Evolutionary conservation across 257 asterid genomes (phyloP), one percentile per base, ranked within the genome.

Genomic region (Gentiana dahurica): DNA sequence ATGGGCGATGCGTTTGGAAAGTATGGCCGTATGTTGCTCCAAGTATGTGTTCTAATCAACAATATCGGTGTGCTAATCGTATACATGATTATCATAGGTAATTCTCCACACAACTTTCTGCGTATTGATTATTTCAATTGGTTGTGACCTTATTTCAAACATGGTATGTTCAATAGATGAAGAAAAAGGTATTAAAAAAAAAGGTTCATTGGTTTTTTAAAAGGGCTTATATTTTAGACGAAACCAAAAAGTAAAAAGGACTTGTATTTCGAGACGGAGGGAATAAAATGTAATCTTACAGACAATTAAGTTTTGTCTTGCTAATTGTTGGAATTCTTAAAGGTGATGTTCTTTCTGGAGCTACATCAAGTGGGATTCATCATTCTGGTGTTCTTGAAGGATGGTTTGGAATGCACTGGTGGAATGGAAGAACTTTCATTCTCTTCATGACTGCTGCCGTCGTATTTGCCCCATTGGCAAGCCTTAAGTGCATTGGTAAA

Each of bases 321-420:
- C 46, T 41, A 41, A 41, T 41, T 2, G 46, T 0, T 41, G 46
- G 8, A 13, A 13, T 54, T 73, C 72, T 48, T 76, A 49, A 51
- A 90, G 97, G 97, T 70, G 98, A 91, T 56, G 98, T 91, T 80
- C 96, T 91, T 69, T 87, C 98, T 73, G 98, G 98, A 79, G 77
- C 96, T 39, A 73, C 88, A 4, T 77, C 95, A 34, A 78, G 57
- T 52, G 96, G 95, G 46, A 65, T 81, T 72, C 98, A 91, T 75
- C 96, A 91, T 72, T 78, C 95, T 50, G 98, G 98, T 76, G 98
- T 90, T 53, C 68, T 90, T 49, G 97, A 90, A 82, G 85, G 90
- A 49, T 91, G 98, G 98, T 91, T 84, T 67, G 98, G 98, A 61
- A 79, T 13, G 58, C 89, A 77, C 12, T 87, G 96, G 96, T 91